These are phyloP conservation scores for Camelina laxa DNA, from an alignment of 345 rosid species.

Conservation along the genomic window DNA sequence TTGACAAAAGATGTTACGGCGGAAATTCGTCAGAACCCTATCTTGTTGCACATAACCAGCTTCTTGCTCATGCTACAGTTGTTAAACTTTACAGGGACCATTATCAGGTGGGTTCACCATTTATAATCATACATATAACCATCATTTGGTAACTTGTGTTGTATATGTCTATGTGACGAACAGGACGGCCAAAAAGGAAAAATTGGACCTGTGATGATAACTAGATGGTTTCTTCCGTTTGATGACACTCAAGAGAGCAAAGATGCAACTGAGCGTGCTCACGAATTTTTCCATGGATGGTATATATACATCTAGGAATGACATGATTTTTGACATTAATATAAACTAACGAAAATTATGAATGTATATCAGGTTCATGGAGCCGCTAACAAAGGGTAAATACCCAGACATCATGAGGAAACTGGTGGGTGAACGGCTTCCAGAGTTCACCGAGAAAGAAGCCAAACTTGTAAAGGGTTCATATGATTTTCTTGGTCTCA, in stretches of 20 bases:
- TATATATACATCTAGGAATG: background rate
- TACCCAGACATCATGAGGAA: conserved; percentile 36
- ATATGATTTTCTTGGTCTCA: conserved; percentile 41
- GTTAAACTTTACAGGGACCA: no score
- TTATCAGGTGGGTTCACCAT: conserved; percentile 14
- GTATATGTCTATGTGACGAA: background rate
- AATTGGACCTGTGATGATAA: conserved; percentile 44
- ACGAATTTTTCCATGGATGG: conserved; percentile 39
- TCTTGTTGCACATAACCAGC: no score
- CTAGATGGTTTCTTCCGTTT: conserved; percentile 41
- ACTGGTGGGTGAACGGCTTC: conserved; percentile 25
- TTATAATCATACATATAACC: background rate
- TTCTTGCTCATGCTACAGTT: conserved; percentile 38
- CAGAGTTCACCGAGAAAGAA: conserved; percentile 10
- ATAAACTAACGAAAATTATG: no score
- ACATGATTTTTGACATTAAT: no score
- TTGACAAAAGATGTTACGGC: conserved; percentile 14
- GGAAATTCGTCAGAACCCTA: conserved; percentile 47
- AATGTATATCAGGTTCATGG: no score
- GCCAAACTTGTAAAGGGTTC: conserved; percentile 25
- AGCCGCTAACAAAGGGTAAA: conserved; percentile 37
- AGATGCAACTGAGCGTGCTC: conserved; percentile 22
- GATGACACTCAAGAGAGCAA: background rate
- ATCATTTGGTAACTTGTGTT: background rate
- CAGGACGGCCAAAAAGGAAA: background rate